Conservation (phyloP, 148 eudicot species). For the Linanthus parryae region DNA sequence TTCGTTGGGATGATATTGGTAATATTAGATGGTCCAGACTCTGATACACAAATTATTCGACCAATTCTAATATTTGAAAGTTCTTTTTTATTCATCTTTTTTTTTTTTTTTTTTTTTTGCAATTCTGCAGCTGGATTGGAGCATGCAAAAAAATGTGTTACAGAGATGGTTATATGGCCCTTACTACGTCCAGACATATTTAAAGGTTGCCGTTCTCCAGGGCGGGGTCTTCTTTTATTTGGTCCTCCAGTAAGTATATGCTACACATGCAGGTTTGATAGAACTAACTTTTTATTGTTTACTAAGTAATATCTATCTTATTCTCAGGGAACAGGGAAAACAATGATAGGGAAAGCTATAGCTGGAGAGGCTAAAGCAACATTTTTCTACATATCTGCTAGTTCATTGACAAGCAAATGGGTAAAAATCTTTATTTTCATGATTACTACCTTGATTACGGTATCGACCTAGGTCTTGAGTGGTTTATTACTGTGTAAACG, state of each 20-base stretch:
- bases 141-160: slow-evolving; percentile 98
- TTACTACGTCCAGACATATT: slow-evolving; percentile 94
- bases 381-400: slow-evolving; percentile 91
- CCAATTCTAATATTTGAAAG: not conserved
- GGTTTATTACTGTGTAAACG: no score
- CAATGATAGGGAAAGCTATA: slow-evolving; percentile 97
- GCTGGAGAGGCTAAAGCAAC: slow-evolving; percentile 99
- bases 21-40: slow-evolving; percentile 9
- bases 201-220: slow-evolving; percentile 99
- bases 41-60: not conserved
- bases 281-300: not conserved
- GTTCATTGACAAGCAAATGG: slow-evolving; percentile 99
- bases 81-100: not conserved
- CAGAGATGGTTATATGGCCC: slow-evolving; percentile 99
- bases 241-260: slow-evolving; percentile 87
- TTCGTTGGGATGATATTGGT: slow-evolving; percentile 99
- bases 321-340: slow-evolving; percentile 89
- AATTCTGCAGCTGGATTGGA: slow-evolving; percentile 75
- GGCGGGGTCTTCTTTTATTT: slow-evolving; percentile 95
- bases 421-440: slow-evolving; percentile 50
- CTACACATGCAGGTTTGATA: not conserved
- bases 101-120: slow-evolving; percentile 12
- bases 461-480: no score
- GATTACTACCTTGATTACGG: no score
- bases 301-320: not conserved